Evolutionary conservation across 2,329 filamentous ascomycete species (phyloP).

Genomic region (Microdochium paspali): DNA sequence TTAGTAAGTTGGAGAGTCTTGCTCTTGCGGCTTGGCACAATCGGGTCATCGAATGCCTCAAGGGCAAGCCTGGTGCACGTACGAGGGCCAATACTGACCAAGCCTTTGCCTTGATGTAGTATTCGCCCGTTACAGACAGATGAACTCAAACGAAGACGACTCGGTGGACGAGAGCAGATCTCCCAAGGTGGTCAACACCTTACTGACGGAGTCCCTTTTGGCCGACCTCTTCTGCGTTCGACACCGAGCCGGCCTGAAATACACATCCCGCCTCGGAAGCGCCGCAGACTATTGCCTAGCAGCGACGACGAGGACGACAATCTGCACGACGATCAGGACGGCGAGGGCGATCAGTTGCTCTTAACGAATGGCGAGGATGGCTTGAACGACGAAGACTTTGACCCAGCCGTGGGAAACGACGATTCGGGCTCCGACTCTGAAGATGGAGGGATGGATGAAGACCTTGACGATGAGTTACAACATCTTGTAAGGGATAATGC

Average conservation of each 20-base stretch:
- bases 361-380: conserved; percentile 20
- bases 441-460: conserved; percentile 15
- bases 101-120: conserved; percentile 29
- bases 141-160: conserved; percentile 62
- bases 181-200: conserved; percentile 68
- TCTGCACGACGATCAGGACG: conserved; percentile 17
- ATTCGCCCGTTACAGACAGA: conserved; percentile 69
- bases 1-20: conserved; percentile 43
- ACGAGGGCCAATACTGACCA: no score
- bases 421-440: conserved; percentile 3
- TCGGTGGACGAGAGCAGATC: conserved; percentile 77
- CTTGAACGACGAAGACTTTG: conserved; percentile 7
- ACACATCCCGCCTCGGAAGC: conserved; percentile 65
- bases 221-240: conserved; percentile 56
- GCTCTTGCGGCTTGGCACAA: background rate
- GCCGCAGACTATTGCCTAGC: conserved; percentile 39
- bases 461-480: conserved; percentile 32
- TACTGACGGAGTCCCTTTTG: conserved; percentile 79
- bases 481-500: conserved; percentile 30
- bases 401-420: conserved; percentile 7
- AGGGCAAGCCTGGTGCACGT: no score
- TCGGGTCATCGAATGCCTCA: no score
- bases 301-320: conserved; percentile 21
- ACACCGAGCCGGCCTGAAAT: conserved; percentile 55
- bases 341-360: conserved; percentile 19